Conservation (phyloP, 2,329 filamentous ascomycete genomes). For the Didymella lethalis region DNA sequence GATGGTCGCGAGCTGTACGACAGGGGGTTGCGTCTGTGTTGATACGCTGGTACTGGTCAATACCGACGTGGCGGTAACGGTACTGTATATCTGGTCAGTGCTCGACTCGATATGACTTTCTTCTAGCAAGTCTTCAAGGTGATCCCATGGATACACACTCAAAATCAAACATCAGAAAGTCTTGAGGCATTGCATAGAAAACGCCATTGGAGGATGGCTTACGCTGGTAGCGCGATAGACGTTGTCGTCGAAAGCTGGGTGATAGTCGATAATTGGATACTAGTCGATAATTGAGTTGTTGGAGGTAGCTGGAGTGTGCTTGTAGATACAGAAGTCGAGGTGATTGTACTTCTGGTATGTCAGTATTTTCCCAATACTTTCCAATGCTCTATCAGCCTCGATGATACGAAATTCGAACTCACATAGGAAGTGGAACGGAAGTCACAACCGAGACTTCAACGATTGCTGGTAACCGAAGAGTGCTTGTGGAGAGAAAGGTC, state of each 20-base stretch:
- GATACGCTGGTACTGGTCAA: conserved; percentile 2
- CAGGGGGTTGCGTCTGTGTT: conserved; percentile 1
- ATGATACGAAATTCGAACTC: too few species aligned
- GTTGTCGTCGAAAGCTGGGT: not conserved
- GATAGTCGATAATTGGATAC: not conserved
- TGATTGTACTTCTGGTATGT: not conserved
- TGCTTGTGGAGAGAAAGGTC: too few species aligned
- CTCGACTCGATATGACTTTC: too few species aligned
- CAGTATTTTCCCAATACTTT: too few species aligned
- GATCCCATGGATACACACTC: not conserved
- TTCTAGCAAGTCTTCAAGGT: not conserved
- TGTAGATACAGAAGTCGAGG: not conserved
- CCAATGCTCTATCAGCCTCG: too few species aligned
- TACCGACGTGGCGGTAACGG: not conserved
- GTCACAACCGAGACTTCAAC: too few species aligned
- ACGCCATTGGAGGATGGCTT: not conserved
- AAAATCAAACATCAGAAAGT: not conserved
- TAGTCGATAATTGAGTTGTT: not conserved
- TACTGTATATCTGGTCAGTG: not conserved
- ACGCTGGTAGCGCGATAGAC: not conserved
- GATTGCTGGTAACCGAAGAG: too few species aligned
- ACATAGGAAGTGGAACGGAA: too few species aligned
- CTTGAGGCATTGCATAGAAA: not conserved
- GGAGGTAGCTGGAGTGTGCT: not conserved
- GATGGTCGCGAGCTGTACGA: not conserved